A percentile compares a stretch with the other conserved stretches of the same genome.
Conservation (phyloP, 202 grass and related monocot genomes). For the Digitaria exilis region DNA sequence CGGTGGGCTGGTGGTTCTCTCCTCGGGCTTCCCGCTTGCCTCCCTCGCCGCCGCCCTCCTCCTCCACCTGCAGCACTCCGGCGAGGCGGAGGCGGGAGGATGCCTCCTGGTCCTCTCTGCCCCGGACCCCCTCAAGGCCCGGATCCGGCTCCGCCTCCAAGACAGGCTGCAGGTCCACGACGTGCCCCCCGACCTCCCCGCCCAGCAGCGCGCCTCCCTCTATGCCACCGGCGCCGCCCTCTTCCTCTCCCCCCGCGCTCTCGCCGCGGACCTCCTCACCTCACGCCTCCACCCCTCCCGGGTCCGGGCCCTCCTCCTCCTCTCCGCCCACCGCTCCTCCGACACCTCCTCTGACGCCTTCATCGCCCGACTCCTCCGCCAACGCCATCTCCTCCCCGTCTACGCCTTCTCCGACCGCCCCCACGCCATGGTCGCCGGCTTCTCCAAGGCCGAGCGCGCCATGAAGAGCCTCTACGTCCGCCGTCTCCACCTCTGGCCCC, state of each 20-base stretch:
- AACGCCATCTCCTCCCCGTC: slow-evolving; percentile 56
- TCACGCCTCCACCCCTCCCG: slow-evolving; percentile 63
- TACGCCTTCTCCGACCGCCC: slow-evolving; percentile 86
- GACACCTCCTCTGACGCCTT: slow-evolving; percentile 86
- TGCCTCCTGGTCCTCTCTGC: slow-evolving; percentile 86
- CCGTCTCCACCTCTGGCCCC: slow-evolving; percentile 93
- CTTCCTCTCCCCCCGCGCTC: slow-evolving; percentile 80
- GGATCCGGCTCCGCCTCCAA: slow-evolving; percentile 50
- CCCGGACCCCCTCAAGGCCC: slow-evolving; percentile 59
- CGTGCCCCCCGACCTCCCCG: slow-evolving; percentile 62
- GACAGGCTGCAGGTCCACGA: slow-evolving; percentile 43
- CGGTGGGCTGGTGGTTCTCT: slow-evolving; percentile 78
- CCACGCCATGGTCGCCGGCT: slow-evolving; percentile 85
- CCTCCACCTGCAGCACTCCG: slow-evolving; percentile 45
- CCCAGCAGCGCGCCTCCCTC: slow-evolving; percentile 70
- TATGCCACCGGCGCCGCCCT: slow-evolving; percentile 68
- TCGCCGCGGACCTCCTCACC: slow-evolving; percentile 89
- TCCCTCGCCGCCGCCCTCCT: slow-evolving; percentile 67
- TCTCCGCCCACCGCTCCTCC: slow-evolving; percentile 70
- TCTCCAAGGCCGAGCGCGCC: slow-evolving; percentile 86
- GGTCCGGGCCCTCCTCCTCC: slow-evolving; percentile 61
- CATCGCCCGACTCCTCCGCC: slow-evolving; percentile 74
- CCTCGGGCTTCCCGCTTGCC: slow-evolving; percentile 73
- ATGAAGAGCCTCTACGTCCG: slow-evolving; percentile 92
- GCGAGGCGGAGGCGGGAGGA: slow-evolving; percentile 14